Percentiles rank a stretch among this genome's conserved stretches.
Evolutionary conservation across 257 asterid genomes (phyloP).

Genomic region (Nicotiana tomentosiformis): DNA sequence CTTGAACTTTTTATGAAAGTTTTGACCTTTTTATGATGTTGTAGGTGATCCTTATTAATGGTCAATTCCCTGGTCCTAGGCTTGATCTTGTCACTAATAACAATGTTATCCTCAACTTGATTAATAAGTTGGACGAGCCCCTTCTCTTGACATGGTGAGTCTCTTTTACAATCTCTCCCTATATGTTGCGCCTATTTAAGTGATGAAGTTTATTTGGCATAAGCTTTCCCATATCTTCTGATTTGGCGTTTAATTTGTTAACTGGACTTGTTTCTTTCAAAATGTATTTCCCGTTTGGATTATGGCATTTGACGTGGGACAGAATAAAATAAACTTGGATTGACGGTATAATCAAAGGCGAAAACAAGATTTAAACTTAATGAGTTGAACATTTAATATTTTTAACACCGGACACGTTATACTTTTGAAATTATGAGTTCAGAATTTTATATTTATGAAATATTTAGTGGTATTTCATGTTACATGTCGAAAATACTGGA

Average conservation of each 20-base stretch:
- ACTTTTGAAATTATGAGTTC: no score
- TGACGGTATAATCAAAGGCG: no score
- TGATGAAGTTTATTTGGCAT: background rate
- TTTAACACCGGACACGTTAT: no score
- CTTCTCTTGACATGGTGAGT: conserved; percentile 74
- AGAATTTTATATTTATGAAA: no score
- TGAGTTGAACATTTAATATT: no score
- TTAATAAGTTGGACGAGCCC: conserved; percentile 73
- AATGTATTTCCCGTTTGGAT: background rate
- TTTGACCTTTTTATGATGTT: conserved; percentile 15
- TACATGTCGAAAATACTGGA: no score
- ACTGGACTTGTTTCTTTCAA: background rate
- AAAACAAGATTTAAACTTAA: no score
- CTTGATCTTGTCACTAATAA: conserved; percentile 71
- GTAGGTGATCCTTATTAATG: conserved; percentile 77
- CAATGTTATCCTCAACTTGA: conserved; percentile 56
- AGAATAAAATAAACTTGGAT: no score
- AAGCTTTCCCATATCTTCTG: background rate
- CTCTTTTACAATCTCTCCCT: background rate
- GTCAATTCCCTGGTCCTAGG: conserved; percentile 76
- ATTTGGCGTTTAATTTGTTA: background rate
- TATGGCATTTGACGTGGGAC: background rate
- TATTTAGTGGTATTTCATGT: no score
- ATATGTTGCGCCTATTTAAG: background rate
- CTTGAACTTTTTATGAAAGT: background rate